Conservation (phyloP, 2,329 filamentous ascomycete genomes). For the Alternaria sp. region DNA sequence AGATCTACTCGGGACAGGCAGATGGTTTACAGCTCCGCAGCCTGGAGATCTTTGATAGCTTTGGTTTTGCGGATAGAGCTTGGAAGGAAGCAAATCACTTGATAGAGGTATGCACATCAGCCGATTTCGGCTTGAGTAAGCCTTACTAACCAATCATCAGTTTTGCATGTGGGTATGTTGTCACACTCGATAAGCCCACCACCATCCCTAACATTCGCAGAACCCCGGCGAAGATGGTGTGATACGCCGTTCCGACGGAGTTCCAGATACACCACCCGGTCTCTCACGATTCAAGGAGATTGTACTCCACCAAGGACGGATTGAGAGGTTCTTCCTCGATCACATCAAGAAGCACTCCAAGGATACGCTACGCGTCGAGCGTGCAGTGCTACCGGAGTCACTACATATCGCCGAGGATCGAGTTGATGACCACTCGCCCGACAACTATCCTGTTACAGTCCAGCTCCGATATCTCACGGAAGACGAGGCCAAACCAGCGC, state of each 20-base stretch:
- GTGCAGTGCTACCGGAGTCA: slow-evolving; percentile 64
- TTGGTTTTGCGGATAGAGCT: slow-evolving; percentile 69
- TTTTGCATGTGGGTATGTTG: slow-evolving; percentile 49
- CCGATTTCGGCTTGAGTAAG: slow-evolving; percentile 24
- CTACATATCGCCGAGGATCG: slow-evolving; percentile 61
- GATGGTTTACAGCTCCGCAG: slow-evolving; percentile 53
- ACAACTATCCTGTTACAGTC: slow-evolving; percentile 66
- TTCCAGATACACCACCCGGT: slow-evolving; percentile 67
- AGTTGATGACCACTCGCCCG: slow-evolving; percentile 54
- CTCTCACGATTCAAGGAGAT: slow-evolving; percentile 69
- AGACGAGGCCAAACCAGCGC: slow-evolving; percentile 62
- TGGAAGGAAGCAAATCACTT: slow-evolving; percentile 73
- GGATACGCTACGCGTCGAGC: slow-evolving; percentile 61
- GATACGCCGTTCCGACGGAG: slow-evolving; percentile 65
- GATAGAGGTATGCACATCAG: slow-evolving; percentile 63
- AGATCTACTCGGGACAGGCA: slow-evolving; percentile 51
- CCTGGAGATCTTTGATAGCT: slow-evolving; percentile 62
- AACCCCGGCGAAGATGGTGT: slow-evolving; percentile 67
- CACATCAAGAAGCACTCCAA: slow-evolving; percentile 63
- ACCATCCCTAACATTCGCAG: slow-evolving; percentile 31
- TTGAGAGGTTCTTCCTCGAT: slow-evolving; percentile 71
- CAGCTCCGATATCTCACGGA: slow-evolving; percentile 64
- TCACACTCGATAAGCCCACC: not conserved
- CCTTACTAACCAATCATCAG: slow-evolving; percentile 20
- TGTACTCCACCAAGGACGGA: slow-evolving; percentile 73